These are phyloP conservation scores for Tetrahymena malaccensis DNA, from an alignment of 73 alveolate species.

Conservation along the genomic window DNA sequence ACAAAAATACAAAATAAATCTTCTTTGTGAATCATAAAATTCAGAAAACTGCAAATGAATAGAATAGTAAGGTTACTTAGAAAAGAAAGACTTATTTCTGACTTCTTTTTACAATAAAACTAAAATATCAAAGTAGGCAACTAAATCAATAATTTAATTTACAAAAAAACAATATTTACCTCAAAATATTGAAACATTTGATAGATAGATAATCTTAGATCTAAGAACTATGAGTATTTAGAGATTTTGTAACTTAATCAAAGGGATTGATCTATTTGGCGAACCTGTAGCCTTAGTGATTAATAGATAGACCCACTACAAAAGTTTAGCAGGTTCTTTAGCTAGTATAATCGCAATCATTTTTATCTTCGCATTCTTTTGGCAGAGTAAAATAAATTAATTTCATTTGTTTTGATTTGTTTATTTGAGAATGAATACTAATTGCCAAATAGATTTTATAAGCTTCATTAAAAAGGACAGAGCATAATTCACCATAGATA, in stretches of 20 bases:
- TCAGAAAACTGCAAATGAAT: not conserved
- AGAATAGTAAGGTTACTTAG: not conserved
- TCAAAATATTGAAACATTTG: not conserved
- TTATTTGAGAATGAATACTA: too few relatives aligned
- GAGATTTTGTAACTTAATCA: not conserved
- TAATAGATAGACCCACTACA: not conserved
- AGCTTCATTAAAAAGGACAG: not conserved
- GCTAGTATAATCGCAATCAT: not conserved
- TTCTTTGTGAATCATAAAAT: too few relatives aligned
- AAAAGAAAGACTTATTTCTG: not conserved
- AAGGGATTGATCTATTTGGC: not conserved
- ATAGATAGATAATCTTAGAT: not conserved
- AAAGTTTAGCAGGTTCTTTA: not conserved
- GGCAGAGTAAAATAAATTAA: not conserved
- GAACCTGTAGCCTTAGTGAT: not conserved
- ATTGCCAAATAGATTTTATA: not conserved
- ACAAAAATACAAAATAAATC: too few relatives aligned
- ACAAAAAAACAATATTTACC: not conserved
- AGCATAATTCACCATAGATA: not conserved
- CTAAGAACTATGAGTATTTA: not conserved
- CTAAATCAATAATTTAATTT: too few relatives aligned
- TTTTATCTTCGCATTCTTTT: not conserved
- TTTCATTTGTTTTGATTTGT: not conserved
- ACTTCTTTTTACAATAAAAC: not conserved
- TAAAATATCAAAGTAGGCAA: not conserved